Base-by-base conservation (phyloP, 129 eudicot species). In the Artemisia tridentata region DNA sequence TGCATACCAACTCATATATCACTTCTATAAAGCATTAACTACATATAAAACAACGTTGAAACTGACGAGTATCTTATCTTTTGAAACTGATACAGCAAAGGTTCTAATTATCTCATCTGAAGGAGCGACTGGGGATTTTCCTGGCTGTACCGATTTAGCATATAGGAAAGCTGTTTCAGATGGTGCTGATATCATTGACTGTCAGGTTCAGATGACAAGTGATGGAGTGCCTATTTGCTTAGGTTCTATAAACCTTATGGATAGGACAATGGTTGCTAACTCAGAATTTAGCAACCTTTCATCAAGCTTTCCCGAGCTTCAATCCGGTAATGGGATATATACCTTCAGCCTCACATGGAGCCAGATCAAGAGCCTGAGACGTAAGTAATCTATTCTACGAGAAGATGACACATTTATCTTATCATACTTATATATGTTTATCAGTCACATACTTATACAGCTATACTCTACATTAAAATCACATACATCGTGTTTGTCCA, bases 71-170 rank as follows among this genome's bases (percentile, higher is more conserved):
- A 38, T 38, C 45, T 38, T 63, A 38, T 38, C 71, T 16, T 59
- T 25, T 63, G 17, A 29, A 52, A 63, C 69, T 27, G 49, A 55
- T 85, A 14, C 89, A 91, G 97, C 52, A 31, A 83, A 77, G 14
- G 69, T 82, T 80, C 57, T 80, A 85, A 78, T 88, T 65, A 85
- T 91, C 34, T 68, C 90, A 67, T 65, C 75, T 31, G 80, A 88
- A 69, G 97, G 97, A 73, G 91, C 97, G 69, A 91, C 95, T 80
- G 97, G 97, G 48, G 83, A 85, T 64, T 91, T 79, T 75, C 97
- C 97, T 51, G 91, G 91, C 48, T 87, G 95, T 75, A 91, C 86
- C 1, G 85, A 91, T 72, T 27, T 59, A 69, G 91, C 97, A 15
- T 88, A 91, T 67, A 13, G 10, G 1, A 70, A 67, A 59, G 97